Percentiles rank a stretch among this genome's conserved stretches.
These are phyloP conservation scores for Venturia oleaginea DNA, from an alignment of 2,329 filamentous ascomycete genomes.

Conservation along the genomic window DNA sequence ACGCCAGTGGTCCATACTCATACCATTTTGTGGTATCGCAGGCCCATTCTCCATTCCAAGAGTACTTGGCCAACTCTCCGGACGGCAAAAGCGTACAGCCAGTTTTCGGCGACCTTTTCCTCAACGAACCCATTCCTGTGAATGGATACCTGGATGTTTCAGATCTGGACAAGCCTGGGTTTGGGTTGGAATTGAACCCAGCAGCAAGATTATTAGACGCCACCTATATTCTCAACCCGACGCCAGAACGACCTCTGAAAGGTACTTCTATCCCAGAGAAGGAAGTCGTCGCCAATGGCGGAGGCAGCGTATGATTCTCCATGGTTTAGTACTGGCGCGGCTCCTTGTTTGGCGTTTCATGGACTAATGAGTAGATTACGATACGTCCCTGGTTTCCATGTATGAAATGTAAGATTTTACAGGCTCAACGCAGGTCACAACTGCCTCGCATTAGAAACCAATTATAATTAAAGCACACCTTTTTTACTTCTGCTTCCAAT, in stretches of 20 bases:
- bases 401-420: background rate
- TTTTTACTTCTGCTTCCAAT: no score
- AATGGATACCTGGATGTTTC: conserved; percentile 73
- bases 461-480: background rate
- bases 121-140: conserved; percentile 80
- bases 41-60: conserved; percentile 88
- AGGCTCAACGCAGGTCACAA: background rate
- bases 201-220: conserved; percentile 37
- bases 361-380: background rate
- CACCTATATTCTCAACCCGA: conserved; percentile 2
- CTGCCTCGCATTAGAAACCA: background rate
- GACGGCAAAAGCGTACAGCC: conserved; percentile 84
- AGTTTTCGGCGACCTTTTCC: conserved; percentile 84
- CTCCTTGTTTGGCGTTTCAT: background rate
- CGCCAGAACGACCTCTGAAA: background rate
- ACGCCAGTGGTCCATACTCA: conserved; percentile 86
- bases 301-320: background rate
- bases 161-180: conserved; percentile 80
- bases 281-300: background rate
- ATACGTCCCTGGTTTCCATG: background rate
- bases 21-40: conserved; percentile 96
- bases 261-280: background rate
- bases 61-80: conserved; percentile 87
- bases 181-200: conserved; percentile 80
- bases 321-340: background rate